Conservation (phyloP, 2,329 filamentous ascomycete genomes). For the Monosporascus sp. region DNA sequence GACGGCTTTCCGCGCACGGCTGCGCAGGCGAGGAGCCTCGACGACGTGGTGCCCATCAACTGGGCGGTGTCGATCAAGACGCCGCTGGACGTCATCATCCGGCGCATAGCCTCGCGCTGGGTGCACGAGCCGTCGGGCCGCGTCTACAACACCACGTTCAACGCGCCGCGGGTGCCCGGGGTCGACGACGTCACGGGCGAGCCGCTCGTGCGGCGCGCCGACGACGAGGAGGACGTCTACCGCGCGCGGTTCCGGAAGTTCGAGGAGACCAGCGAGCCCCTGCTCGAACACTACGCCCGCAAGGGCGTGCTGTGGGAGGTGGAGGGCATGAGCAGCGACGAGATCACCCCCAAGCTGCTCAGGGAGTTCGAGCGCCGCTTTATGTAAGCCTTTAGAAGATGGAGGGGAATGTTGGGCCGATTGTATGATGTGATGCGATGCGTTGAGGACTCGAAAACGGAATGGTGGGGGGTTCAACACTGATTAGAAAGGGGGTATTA, state of each 20-base stretch:
- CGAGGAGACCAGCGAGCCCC: conserved; percentile 75
- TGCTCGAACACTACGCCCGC: conserved; percentile 83
- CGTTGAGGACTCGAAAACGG: too few species aligned
- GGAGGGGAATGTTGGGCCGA: too few species aligned
- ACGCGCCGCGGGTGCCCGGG: conserved; percentile 74
- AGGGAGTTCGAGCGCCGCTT: conserved; percentile 78
- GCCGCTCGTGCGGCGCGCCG: conserved; percentile 70
- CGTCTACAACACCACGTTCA: conserved; percentile 93
- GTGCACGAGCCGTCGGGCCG: conserved; percentile 86
- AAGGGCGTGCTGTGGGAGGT: conserved; percentile 84
- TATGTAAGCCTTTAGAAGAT: conserved; percentile 7
- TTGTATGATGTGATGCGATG: too few species aligned
- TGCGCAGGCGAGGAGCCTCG: conserved; percentile 70
- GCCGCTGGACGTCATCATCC: conserved; percentile 78
- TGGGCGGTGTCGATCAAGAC: conserved; percentile 84
- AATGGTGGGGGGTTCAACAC: too few species aligned
- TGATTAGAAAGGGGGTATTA: too few species aligned
- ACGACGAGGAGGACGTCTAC: conserved; percentile 87
- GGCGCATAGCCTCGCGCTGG: conserved; percentile 88
- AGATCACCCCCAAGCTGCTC: conserved; percentile 89
- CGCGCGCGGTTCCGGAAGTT: conserved; percentile 75
- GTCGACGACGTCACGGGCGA: conserved; percentile 91
- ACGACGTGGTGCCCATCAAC: conserved; percentile 86
- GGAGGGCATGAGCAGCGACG: conserved; percentile 83
- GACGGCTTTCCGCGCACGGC: conserved; percentile 94